These are phyloP conservation scores for Galeopsis tetrahit DNA, from an alignment of 257 asterid species.

Conservation along the genomic window DNA sequence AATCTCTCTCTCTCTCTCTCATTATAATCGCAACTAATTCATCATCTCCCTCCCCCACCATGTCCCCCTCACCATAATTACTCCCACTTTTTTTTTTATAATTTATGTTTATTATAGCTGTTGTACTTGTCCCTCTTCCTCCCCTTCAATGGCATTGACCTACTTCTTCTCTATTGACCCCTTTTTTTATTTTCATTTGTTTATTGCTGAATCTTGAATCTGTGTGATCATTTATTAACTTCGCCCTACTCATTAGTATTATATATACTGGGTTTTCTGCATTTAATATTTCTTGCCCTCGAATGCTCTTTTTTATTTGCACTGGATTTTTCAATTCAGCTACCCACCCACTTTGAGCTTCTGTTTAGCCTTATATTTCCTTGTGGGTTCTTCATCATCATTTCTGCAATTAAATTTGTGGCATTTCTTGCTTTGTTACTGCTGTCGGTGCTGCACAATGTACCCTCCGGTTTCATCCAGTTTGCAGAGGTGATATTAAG, in stretches of 20 bases:
- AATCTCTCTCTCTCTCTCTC: neutral
- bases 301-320: slow-evolving; percentile 6
- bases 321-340: slow-evolving; percentile 19
- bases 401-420: neutral
- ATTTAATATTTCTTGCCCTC: slow-evolving; percentile 33
- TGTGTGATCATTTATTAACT: slow-evolving; percentile 39
- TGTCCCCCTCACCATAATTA: slow-evolving; percentile 26
- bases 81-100: neutral
- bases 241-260: slow-evolving; percentile 36
- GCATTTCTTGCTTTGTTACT: neutral
- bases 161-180: slow-evolving; percentile 27
- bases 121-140: slow-evolving; percentile 6
- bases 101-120: neutral
- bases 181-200: neutral
- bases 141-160: slow-evolving; percentile 29
- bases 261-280: slow-evolving; percentile 31
- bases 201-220: slow-evolving; percentile 21
- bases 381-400: neutral
- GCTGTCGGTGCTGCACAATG: slow-evolving; percentile 33
- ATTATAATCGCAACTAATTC: slow-evolving; percentile 29
- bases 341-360: slow-evolving; percentile 22
- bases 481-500: slow-evolving; percentile 26
- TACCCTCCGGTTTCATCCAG: slow-evolving; percentile 15
- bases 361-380: slow-evolving; percentile 19
- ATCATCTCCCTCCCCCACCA: slow-evolving; percentile 31